These are phyloP conservation scores for Colletotrichum gloeosporioides DNA, from an alignment of 2,329 filamentous ascomycete species.

Conservation along the genomic window DNA sequence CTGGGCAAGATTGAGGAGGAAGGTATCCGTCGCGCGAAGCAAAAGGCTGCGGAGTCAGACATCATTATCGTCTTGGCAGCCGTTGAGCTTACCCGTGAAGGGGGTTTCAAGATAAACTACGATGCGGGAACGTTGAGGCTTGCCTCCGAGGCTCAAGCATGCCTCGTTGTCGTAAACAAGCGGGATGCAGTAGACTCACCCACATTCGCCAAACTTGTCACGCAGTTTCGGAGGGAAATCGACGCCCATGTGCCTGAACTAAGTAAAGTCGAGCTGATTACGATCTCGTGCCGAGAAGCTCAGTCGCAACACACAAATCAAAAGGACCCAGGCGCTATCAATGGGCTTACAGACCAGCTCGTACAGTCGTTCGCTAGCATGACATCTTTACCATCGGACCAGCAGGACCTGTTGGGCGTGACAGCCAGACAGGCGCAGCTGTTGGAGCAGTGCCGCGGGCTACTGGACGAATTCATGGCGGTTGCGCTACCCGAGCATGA, in stretches of 20 bases:
- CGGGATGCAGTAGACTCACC: slow-evolving; percentile 50
- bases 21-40: slow-evolving; percentile 86
- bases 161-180: slow-evolving; percentile 68
- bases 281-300: slow-evolving; percentile 76
- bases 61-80: slow-evolving; percentile 83
- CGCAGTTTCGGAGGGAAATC: slow-evolving; percentile 43
- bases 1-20: slow-evolving; percentile 85
- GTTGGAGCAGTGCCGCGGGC: slow-evolving; percentile 72
- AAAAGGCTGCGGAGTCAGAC: slow-evolving; percentile 82
- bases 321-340: slow-evolving; percentile 68
- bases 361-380: slow-evolving; percentile 72
- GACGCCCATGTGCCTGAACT: slow-evolving; percentile 46
- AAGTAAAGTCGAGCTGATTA: slow-evolving; percentile 45
- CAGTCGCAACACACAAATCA: slow-evolving; percentile 29
- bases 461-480: slow-evolving; percentile 76
- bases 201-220: slow-evolving; percentile 42
- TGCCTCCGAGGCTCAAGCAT: slow-evolving; percentile 52
- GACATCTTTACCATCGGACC: slow-evolving; percentile 73
- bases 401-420: slow-evolving; percentile 86
- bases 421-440: slow-evolving; percentile 89
- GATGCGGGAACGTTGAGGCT: slow-evolving; percentile 62
- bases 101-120: slow-evolving; percentile 49
- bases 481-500: slow-evolving; percentile 50
- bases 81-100: slow-evolving; percentile 57
- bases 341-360: slow-evolving; percentile 70